Conservation (phyloP, 1,284 basidiomycete genomes). For the Wallemia mellicola region DNA sequence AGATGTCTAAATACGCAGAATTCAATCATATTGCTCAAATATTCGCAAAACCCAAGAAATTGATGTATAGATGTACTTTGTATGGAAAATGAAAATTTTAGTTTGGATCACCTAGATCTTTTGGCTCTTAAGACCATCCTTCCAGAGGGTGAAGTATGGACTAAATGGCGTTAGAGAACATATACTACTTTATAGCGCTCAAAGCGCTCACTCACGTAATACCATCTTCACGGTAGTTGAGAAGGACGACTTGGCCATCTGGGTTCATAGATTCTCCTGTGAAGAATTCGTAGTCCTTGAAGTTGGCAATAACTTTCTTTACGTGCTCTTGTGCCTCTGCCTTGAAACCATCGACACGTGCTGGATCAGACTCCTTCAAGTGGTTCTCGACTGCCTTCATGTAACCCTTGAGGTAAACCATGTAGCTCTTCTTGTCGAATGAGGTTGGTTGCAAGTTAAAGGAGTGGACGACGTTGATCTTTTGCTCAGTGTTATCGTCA, state of each 20-base stretch:
- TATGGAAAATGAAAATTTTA: background rate
- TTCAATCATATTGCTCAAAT: too few relatives aligned
- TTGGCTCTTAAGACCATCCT: conserved; percentile 38
- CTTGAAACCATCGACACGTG: conserved; percentile 51
- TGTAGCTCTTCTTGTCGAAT: conserved; percentile 81
- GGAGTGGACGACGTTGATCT: conserved; percentile 81
- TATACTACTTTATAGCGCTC: too few relatives aligned
- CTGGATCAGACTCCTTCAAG: conserved; percentile 29
- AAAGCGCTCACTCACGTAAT: too few relatives aligned
- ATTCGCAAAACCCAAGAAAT: background rate
- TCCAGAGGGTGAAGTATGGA: conserved; percentile 76
- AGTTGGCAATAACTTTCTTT: conserved; percentile 68
- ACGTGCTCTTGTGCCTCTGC: conserved; percentile 42
- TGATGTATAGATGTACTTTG: background rate
- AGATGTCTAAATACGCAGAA: too few relatives aligned
- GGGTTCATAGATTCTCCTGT: conserved; percentile 55
- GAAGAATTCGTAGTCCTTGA: conserved; percentile 72
- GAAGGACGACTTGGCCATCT: conserved; percentile 64
- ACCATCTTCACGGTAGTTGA: conserved; percentile 35
- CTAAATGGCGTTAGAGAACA: too few relatives aligned
- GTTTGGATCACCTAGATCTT: background rate
- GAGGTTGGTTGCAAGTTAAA: conserved; percentile 57
- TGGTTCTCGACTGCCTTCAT: conserved; percentile 49
- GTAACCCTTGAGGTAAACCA: conserved; percentile 62
- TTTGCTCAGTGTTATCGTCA: conserved; percentile 39